Conservation (phyloP, 1,284 basidiomycete genomes). For the Ustilago cynodontis region DNA sequence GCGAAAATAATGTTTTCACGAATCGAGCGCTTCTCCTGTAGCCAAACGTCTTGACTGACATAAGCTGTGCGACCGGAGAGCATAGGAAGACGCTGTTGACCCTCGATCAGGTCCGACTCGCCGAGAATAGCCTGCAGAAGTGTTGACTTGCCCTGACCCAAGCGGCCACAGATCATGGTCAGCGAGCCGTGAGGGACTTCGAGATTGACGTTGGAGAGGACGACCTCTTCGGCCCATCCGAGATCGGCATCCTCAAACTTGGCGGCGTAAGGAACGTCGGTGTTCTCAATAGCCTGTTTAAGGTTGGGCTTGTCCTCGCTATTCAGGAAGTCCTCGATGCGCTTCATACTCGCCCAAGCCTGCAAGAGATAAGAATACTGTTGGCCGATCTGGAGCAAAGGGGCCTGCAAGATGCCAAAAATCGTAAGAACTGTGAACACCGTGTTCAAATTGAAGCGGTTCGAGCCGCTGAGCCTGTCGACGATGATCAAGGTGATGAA, state of each 20-base stretch:
- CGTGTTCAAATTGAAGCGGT: slow-evolving; percentile 53
- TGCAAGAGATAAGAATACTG: slow-evolving; percentile 52
- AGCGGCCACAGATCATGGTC: slow-evolving; percentile 61
- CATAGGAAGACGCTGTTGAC: slow-evolving; percentile 37
- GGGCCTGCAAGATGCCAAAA: slow-evolving; percentile 50
- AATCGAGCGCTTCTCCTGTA: slow-evolving; percentile 57
- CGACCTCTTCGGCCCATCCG: slow-evolving; percentile 34
- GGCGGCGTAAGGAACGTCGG: slow-evolving; percentile 24
- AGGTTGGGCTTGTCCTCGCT: slow-evolving; percentile 32
- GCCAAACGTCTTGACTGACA: slow-evolving; percentile 63
- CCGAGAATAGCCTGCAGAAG: slow-evolving; percentile 62
- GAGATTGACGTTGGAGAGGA: slow-evolving; percentile 44
- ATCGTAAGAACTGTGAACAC: slow-evolving; percentile 62
- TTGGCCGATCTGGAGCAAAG: slow-evolving; percentile 57
- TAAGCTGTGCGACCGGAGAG: slow-evolving; percentile 52
- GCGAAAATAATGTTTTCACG: slow-evolving; percentile 64
- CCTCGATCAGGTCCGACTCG: slow-evolving; percentile 55
- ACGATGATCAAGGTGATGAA: slow-evolving; percentile 54
- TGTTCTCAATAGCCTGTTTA: slow-evolving; percentile 18
- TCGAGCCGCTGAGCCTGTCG: slow-evolving; percentile 34
- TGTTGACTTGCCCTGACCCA: slow-evolving; percentile 65
- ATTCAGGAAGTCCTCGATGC: slow-evolving; percentile 57
- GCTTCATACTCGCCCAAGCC: slow-evolving; percentile 53
- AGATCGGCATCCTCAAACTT: slow-evolving; percentile 39
- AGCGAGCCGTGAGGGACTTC: slow-evolving; percentile 43